phyloP scores from a whole-genome alignment of 106 monocot species.

The Chionographis japonica region DNA sequence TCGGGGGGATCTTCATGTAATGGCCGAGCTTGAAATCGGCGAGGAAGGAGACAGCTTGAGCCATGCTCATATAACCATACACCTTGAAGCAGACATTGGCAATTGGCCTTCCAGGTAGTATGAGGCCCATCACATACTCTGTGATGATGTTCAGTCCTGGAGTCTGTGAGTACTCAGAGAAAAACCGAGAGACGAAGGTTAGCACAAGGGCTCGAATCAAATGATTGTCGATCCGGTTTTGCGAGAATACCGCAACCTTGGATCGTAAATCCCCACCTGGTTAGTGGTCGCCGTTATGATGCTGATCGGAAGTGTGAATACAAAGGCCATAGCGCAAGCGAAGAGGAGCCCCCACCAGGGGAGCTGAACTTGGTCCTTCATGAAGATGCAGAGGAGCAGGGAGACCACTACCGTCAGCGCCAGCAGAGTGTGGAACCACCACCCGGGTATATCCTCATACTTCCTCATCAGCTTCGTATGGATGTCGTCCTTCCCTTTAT shows the following conservation, averaged over 20 bases:
- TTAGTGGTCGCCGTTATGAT: conserved; percentile 98
- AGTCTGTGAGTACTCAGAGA: conserved; percentile 28
- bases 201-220: not conserved
- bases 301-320: conserved; percentile 90
- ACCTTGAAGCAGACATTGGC: conserved; percentile 95
- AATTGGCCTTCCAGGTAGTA: conserved; percentile 76
- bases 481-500: conserved; percentile 72
- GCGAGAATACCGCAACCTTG: not conserved
- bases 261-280: conserved; percentile 39
- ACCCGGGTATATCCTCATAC: conserved; percentile 73
- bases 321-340: conserved; percentile 81
- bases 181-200: not conserved
- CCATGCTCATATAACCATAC: conserved; percentile 97
- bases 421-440: conserved; percentile 82
- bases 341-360: conserved; percentile 91
- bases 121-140: conserved; percentile 85
- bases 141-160: conserved; percentile 93
- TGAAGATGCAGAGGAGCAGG: conserved; percentile 62
- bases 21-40: conserved; percentile 90
- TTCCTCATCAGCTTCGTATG: conserved; percentile 85
- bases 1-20: conserved; percentile 96
- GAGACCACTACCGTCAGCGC: conserved; percentile 38
- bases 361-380: conserved; percentile 79
- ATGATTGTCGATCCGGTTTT: not conserved
- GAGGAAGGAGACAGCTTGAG: conserved; percentile 86